Base-by-base conservation (phyloP, 2,329 filamentous ascomycete genomes). In the Spiromastix sp. region DNA sequence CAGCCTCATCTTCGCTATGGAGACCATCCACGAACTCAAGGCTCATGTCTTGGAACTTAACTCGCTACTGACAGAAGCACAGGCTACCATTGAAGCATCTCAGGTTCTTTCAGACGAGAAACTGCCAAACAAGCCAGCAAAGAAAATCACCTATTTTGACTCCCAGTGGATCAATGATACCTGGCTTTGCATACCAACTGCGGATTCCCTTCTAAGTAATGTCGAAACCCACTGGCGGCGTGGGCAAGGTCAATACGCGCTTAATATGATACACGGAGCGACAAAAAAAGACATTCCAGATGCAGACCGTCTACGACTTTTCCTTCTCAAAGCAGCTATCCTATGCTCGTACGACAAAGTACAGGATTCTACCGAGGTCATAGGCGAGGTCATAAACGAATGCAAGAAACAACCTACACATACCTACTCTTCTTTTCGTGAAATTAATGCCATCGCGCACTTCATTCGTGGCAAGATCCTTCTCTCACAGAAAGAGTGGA, bases 391-490 rank as follows among this genome's bases (percentile, higher is more conserved):
- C 6, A 8, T 41, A 12, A 13, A 37, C 19, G 29, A 25, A 10
- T 29, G 36, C 27, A 20, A 32, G 8, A 30, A 20, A 5, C 35
- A 27, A 16, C 17, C 9, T 32, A 12, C 30, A 20, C 16, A 21
- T 15, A 15, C 25, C 25, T 25, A 15, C 13, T 9, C 18, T 2
- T 18, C 37, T 6, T 20, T 40, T 8, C 15, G 13, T 9, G 29
- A 47, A 6, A 26, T 45, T 8, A 10, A 27, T 13, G 43, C 36
- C 9, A 46, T 49, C 30, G 40, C 47, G 5, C 24, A 42, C n/a
- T 50, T 44, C 19, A 35, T 50, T 4, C 40, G 36, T 21, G 47
- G 43, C 7, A 39, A 40, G 29, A 43, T 45, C 22, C 37, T 47
- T 7, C 38, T 48, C 31, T 36, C 39, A 18, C 17, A 37, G 13